Conservation (phyloP, 176 grass and related monocot genomes). For the Zea mays region DNA sequence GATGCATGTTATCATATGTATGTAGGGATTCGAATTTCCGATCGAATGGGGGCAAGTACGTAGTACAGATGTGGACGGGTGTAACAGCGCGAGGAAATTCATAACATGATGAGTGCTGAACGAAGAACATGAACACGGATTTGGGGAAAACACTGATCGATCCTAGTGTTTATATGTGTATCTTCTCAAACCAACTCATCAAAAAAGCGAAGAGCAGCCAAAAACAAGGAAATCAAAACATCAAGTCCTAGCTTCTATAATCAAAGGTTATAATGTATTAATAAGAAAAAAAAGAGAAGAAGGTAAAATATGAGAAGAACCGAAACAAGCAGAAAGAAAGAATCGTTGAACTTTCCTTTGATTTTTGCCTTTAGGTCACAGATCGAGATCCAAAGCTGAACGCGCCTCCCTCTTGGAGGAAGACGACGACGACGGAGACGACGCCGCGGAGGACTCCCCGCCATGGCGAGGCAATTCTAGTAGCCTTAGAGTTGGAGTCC, state of each 20-base stretch:
- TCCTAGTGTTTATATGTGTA: conserved; percentile 54
- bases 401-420: conserved; percentile 64
- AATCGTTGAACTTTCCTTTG: conserved; percentile 64
- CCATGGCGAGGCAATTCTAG: conserved; percentile 47
- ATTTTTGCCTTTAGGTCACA: conserved; percentile 60
- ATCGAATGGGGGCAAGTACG: conserved; percentile 33
- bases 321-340: conserved; percentile 42
- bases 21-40: conserved; percentile 46
- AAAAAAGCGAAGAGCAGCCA: conserved; percentile 38
- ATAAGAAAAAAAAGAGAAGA: conserved; percentile 27
- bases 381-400: conserved; percentile 90
- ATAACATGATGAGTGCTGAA: conserved; percentile 33
- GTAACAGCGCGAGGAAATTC: conserved; percentile 20
- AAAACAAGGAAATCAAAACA: conserved; percentile 29
- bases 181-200: conserved; percentile 50
- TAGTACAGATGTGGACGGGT: conserved; percentile 28
- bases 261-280: conserved; percentile 48
- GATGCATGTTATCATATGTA: conserved; percentile 81
- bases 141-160: conserved; percentile 37
- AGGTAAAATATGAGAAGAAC: conserved; percentile 17
- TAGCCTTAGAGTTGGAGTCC: conserved; percentile 44
- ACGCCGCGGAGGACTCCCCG: conserved; percentile 31
- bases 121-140: conserved; percentile 32
- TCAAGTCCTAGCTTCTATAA: conserved; percentile 55
- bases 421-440: conserved; percentile 62